Base-by-base conservation (phyloP, 139 green algal species). In the Klebsormidium nitens region DNA sequence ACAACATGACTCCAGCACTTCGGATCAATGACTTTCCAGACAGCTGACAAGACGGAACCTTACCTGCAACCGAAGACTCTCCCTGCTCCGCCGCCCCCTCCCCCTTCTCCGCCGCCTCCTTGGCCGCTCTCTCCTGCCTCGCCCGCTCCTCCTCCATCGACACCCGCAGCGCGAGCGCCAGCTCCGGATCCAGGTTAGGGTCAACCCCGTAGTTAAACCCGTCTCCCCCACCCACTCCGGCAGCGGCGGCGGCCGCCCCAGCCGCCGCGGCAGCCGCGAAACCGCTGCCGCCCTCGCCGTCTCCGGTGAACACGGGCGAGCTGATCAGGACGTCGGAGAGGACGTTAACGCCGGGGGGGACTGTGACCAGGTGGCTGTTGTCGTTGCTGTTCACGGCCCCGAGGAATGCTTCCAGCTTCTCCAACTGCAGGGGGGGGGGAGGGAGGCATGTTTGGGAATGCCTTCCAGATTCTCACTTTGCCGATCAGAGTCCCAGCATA, bases 111-210 rank as follows among this genome's bases (percentile, higher is more conserved):
- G 70, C 40, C 40, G 69, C 69, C 49, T 62, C 40, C 48, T 38
- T 36, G 11, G 38, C 81, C 5, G 82, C 82, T 17, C 85, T 82
- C 36, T 86, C 81, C 80, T 97, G 91, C 2, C 94, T 75, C 0
- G 91, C 91, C 1, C 88, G 84, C 83, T 98, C 94, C 84, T 99
- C 94, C 74, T 99, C 92, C 69, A 98, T 83, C 1, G 93, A 98
- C 34, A 98, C 91, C 1, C 89, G 86, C 55, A 95, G 77, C 5
- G 89, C 89, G 3, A 96, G 68, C 36, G 89, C 90, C 46, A 99
- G 89, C 77, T 99, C 95, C 1, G 95, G 94, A 75, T 99, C 95
- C 66, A 98, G 76, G 75, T 89, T 97, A 28, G 93, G 91, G 82
- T 99, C 93, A 31, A 98, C 90, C 84, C 91, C 87, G 82, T 96